Evolutionary conservation across 352 stramenopile species (phyloP), one percentile per base, ranked within the genome.

Genomic region (Pythium biforme): DNA sequence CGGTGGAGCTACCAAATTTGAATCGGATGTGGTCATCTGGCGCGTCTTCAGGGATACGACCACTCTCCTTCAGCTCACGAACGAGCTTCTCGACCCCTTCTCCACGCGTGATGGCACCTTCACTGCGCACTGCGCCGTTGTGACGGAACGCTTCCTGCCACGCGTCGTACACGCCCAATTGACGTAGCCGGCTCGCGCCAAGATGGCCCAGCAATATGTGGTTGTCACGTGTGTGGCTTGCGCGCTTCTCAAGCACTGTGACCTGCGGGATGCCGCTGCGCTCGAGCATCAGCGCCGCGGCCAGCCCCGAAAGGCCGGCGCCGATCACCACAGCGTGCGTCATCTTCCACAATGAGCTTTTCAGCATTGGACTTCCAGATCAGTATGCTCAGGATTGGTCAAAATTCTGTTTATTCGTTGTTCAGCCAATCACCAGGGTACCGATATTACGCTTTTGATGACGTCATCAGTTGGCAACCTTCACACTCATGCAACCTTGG

Each of bases 231-330:
- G 47, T 56, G 31, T 69, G 66, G 4, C 19, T 37, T 7, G 45
- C 19, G 10, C 66, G 50, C 52, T 73, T 73, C 56, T 73, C 66
- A 3, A 73, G 66, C 8, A 73, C 61, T 1, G 46, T 62, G 27
- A 73, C 47, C 3, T 61, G 17, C 2, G n/a, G 4, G 25, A 73
- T 45, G 9, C 66, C 66, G 15, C 45, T 53, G n/a, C 53, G 55
- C 31, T 60, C 33, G n/a, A 73, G 61, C 61, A 58, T 59, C 29
- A 73, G 45, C 43, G 66, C 66, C 22, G 56, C 60, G n/a, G 61
- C 66, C 4, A 73, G 66, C 12, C 66, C 60, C 26, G 55, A 59
- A 17, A 73, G 66, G 20, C 66, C 66, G 2, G 55, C 66, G 51
- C 66, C 61, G 66, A 73, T 60, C 55, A 73, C 66, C 33, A 73